phyloP scores from a whole-genome alignment of 257 asterid genomes.

The Verbascum thapsus region DNA sequence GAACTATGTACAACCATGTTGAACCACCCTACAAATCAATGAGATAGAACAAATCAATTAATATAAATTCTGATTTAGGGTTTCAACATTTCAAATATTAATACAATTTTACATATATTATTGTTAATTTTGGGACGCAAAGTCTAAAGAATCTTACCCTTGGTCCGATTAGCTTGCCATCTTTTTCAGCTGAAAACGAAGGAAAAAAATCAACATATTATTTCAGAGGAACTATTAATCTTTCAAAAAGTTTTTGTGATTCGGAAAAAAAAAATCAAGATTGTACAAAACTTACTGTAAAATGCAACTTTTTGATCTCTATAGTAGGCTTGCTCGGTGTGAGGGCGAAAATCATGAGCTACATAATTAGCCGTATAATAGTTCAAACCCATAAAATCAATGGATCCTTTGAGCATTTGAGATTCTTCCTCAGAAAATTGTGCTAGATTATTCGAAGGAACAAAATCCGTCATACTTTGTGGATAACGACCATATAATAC shows the following conservation, averaged over 20 bases:
- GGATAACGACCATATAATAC: slow-evolving; percentile 39
- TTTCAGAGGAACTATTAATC: background rate
- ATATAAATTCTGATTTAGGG: background rate
- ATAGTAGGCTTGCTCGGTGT: slow-evolving; percentile 30
- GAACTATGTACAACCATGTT: slow-evolving; percentile 34
- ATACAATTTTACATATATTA: too few species aligned
- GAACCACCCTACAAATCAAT: slow-evolving; percentile 33
- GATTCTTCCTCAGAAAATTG: slow-evolving; percentile 32
- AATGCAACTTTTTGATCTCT: slow-evolving; percentile 33
- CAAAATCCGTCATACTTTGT: slow-evolving; percentile 35
- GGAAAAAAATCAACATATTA: background rate
- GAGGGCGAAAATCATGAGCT: slow-evolving; percentile 20
- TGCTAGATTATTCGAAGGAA: slow-evolving; percentile 26
- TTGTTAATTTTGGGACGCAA: too few species aligned
- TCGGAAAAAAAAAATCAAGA: too few species aligned
- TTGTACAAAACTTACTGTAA: slow-evolving; percentile 18
- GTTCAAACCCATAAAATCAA: slow-evolving; percentile 45
- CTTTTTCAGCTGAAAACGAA: slow-evolving; percentile 29
- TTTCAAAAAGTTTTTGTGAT: background rate
- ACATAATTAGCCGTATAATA: slow-evolving; percentile 44
- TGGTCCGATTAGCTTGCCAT: slow-evolving; percentile 38
- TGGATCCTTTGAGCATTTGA: slow-evolving; percentile 39
- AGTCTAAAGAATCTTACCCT: slow-evolving; percentile 27
- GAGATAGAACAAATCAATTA: background rate
- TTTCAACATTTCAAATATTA: too few species aligned